These are phyloP conservation scores for Ogataea degrootiae DNA, from an alignment of 805 yeast genomes.

Conservation along the genomic window DNA sequence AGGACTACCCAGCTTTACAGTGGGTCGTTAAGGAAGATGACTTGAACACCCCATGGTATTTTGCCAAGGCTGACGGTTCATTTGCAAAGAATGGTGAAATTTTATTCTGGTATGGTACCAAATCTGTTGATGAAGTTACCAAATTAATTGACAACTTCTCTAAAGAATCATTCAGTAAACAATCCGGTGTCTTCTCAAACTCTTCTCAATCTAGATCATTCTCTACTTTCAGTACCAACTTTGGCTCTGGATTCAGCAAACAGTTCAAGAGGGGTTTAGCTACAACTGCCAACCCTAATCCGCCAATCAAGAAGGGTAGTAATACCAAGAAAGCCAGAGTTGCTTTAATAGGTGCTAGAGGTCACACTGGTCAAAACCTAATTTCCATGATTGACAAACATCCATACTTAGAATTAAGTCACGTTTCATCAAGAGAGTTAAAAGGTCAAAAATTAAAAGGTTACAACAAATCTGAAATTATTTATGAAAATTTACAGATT, in stretches of 20 bases:
- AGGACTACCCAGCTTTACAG: slow-evolving; percentile 67
- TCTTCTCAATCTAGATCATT: slow-evolving; percentile 28
- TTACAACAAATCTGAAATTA: slow-evolving; percentile 74
- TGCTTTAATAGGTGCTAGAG: slow-evolving; percentile 97
- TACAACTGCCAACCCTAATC: slow-evolving; percentile 54
- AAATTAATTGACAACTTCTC: slow-evolving; percentile 57
- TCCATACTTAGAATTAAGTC: slow-evolving; percentile 80
- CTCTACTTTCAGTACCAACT: slow-evolving; percentile 14
- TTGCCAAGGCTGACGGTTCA: slow-evolving; percentile 90
- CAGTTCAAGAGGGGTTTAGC: slow-evolving; percentile 28
- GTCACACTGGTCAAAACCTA: slow-evolving; percentile 92
- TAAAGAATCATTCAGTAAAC: slow-evolving; percentile 34
- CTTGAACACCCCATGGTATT: slow-evolving; percentile 86
- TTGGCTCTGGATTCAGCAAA: slow-evolving; percentile 10
- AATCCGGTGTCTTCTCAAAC: slow-evolving; percentile 44
- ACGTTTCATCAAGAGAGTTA: slow-evolving; percentile 94
- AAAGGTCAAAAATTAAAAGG: slow-evolving; percentile 83
- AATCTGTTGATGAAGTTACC: slow-evolving; percentile 56
- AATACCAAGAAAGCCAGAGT: slow-evolving; percentile 64
- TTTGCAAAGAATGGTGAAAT: slow-evolving; percentile 84
- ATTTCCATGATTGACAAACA: slow-evolving; percentile 83
- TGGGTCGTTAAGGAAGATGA: slow-evolving; percentile 93
- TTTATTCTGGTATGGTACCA: slow-evolving; percentile 90
- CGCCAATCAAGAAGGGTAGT: slow-evolving; percentile 62
- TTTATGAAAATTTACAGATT: slow-evolving; percentile 78